Conservation (phyloP, 768 basidiomycete genomes). For the Boletus sensibilis region DNA sequence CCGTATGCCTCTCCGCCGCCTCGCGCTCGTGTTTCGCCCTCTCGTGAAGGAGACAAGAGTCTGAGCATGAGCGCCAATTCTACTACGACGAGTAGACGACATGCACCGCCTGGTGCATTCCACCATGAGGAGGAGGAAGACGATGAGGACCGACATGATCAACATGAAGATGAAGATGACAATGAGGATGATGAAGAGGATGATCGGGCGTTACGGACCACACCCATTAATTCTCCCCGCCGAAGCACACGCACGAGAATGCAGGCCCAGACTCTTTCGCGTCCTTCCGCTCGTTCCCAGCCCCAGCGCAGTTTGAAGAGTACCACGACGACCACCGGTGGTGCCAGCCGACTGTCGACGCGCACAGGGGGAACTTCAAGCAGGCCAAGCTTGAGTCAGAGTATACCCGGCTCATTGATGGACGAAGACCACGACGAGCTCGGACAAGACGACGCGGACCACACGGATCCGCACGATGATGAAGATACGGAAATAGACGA, state of each 20-base stretch:
- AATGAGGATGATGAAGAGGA: slow-evolving; percentile 14
- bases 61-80: slow-evolving; percentile 12
- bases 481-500: slow-evolving; percentile 24
- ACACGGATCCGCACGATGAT: slow-evolving; percentile 22
- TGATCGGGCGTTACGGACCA: slow-evolving; percentile 1
- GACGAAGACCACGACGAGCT: slow-evolving; percentile 36
- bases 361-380: slow-evolving; percentile 8
- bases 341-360: background rate
- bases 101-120: slow-evolving; percentile 48
- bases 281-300: slow-evolving; percentile 11
- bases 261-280: slow-evolving; percentile 15
- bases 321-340: background rate
- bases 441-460: slow-evolving; percentile 22
- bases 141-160: slow-evolving; percentile 14
- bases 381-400: slow-evolving; percentile 22
- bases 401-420: slow-evolving; percentile 45
- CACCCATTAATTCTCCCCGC: slow-evolving; percentile 15
- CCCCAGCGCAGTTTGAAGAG: slow-evolving; percentile 9
- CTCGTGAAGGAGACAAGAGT: slow-evolving; percentile 14
- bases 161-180: slow-evolving; percentile 22
- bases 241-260: slow-evolving; percentile 10
- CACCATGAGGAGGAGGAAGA: slow-evolving; percentile 41
- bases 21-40: slow-evolving; percentile 5
- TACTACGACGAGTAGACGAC: slow-evolving; percentile 22
- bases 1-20: slow-evolving; percentile 9